A percentile compares a stretch with the other conserved stretches of the same genome.
Conservation (phyloP, 163 green algal genomes). For the Prototheca stagnorum region DNA sequence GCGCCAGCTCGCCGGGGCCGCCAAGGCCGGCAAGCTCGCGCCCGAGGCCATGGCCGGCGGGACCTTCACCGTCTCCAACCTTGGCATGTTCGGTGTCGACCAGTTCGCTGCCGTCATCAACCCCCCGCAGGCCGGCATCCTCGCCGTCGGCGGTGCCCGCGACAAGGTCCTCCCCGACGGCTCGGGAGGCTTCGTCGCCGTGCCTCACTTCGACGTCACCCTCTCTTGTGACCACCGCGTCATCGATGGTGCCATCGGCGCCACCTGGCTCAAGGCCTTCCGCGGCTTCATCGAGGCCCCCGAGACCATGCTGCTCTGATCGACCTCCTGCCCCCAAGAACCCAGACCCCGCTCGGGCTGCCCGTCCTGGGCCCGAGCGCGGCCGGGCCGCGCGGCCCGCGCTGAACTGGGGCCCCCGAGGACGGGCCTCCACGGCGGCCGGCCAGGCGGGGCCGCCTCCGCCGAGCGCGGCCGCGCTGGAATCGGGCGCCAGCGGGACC, state of each 20-base stretch:
- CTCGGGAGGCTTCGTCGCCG: slow-evolving; percentile 32
- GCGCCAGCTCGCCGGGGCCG: slow-evolving; percentile 67
- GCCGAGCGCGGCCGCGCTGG: no score
- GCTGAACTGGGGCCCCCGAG: no score
- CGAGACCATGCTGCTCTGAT: slow-evolving; percentile 72
- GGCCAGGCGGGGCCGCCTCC: no score
- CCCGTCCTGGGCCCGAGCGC: no score
- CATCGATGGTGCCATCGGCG: slow-evolving; percentile 89
- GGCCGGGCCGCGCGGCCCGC: no score
- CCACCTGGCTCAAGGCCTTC: slow-evolving; percentile 91
- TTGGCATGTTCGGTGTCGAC: slow-evolving; percentile 91
- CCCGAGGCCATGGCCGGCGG: slow-evolving; percentile 80
- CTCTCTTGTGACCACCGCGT: slow-evolving; percentile 93
- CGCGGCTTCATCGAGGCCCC: slow-evolving; percentile 80
- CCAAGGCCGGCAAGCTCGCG: slow-evolving; percentile 71
- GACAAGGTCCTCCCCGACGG: slow-evolving; percentile 32
- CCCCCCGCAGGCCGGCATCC: slow-evolving; percentile 77
- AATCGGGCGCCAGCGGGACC: no score
- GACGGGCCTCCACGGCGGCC: no score
- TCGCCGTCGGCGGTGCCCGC: slow-evolving; percentile 64
- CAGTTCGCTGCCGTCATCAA: slow-evolving; percentile 95
- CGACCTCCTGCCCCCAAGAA: no score
- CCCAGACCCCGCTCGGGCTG: no score
- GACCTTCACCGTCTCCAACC: slow-evolving; percentile 91
- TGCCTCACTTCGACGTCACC: slow-evolving; percentile 45